Evolutionary conservation across 208 protist species (phyloP), one percentile per base, ranked within the genome.

Genomic region (Crithidia sp.): DNA sequence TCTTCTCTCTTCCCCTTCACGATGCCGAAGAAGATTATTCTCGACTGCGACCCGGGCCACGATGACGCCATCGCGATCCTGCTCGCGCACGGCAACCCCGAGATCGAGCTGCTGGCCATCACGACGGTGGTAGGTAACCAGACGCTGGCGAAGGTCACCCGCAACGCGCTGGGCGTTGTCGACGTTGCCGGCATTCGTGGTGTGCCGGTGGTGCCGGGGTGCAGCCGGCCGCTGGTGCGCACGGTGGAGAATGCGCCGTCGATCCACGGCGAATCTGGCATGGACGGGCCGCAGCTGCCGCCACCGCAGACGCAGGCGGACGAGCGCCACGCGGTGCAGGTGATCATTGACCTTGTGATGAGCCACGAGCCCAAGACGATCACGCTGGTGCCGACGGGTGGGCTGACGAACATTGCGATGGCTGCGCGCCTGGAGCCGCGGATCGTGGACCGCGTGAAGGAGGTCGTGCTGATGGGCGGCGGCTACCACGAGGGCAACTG

Each of bases 1-100:
- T n/a, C n/a, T 28, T 28, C 28, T 28, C 28, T 28, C 28, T 28
- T 1, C 28, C 28, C 28, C 28, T 28, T 28, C 28, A 5, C 28
- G 10, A 89, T 89, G 84, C 82, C 86, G 16, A 72, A 59, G 59
- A 91, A 91, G 62, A 86, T 91, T 37, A 86, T 91, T 41, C 79
- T 96, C 14, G 92, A 96, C 67, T 96, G 92, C 79, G 92, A 96
- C 67, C 92, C 92, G 5, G 92, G 92, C 7, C 75, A 93, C 17
- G 92, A 96, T 63, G 92, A 96, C 62, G 88, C 87, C 43, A 81
- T 95, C 28, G 90, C 92, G 37, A 89, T 96, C 37, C 55, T 96
- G 12, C 81, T 96, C n/a, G 83, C 86, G 5, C 71, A 84, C 60
- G 78, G 85, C 64, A 86, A 76, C 52, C 86, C 88, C 0, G 66